Base-by-base conservation (phyloP, 2,329 filamentous ascomycete genomes). In the Sphaerulina musiva region DNA sequence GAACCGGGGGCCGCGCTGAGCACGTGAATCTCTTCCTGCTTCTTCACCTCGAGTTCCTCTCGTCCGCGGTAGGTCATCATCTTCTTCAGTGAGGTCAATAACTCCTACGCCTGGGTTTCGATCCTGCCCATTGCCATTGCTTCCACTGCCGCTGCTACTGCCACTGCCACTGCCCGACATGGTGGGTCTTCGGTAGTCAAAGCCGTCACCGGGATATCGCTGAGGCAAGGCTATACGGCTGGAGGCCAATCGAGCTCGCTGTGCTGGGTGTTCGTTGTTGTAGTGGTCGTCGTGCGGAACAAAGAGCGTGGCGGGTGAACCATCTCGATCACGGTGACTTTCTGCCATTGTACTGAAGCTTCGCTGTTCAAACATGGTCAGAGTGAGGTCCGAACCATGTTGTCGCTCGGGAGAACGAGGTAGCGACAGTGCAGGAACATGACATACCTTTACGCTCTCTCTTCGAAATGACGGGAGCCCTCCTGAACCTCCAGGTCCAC, bases 121-220 rank as follows among this genome's bases (percentile, higher is more conserved):
- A 23, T 26, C 38, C 31, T 43, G 12, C 1, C 38, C 14, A 23
- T 32, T 38, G 41, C 31, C 36, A 17, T 39, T 51, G 32, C 48
- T 46, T 8, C 48, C 48, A 20, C 20, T 20, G 20, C 48, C 48
- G 3, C 20, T 20, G 20, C 48, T 42, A 46, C 32, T 45, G 10
- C 10, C 20, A 46, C 29, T 45, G 2, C 34, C 23, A 38, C 29
- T 45, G 6, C 20, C n/a, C 26, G 48, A 51, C 39, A 40, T 47
- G 29, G 73, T 67, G 1, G 80, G 80, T 56, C 78, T 72, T 55
- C 80, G 72, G 57, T 73, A 78, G 58, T 83, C 80, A 43, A 75
- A 70, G 3, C 80, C 79, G 69, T 81, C 78, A n/a, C 79, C 76
- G 11, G 71, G 65, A 59, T 68, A 78, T 55, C 46, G 48, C 47